Percentiles rank a stretch among this genome's conserved stretches.
Evolutionary conservation across 2,329 filamentous ascomycete genomes (phyloP).

Genomic region (Hymenoscyphus repandus): DNA sequence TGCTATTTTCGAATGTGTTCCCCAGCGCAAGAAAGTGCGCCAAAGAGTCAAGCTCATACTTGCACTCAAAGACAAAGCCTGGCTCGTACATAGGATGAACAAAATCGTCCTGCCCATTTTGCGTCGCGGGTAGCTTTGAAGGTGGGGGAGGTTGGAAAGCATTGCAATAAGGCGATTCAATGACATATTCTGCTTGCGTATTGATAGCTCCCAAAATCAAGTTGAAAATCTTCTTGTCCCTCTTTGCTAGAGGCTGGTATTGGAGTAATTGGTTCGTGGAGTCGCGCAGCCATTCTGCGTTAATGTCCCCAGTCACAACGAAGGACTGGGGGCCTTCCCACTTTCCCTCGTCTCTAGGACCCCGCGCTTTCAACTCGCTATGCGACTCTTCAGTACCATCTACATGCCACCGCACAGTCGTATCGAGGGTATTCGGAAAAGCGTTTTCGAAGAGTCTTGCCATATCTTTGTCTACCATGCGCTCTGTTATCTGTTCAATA

Average conservation of each 20-base stretch:
- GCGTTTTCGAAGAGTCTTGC: constrained; percentile 92
- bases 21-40: constrained; percentile 82
- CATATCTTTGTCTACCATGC: constrained; percentile 79
- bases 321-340: constrained; percentile 90
- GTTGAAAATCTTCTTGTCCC: constrained; percentile 70
- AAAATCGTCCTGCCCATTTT: constrained; percentile 75
- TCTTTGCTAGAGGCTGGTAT: constrained; percentile 79
- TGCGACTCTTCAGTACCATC: constrained; percentile 40
- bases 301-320: constrained; percentile 88
- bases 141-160: constrained; percentile 93
- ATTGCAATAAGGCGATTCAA: constrained; percentile 94
- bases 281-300: constrained; percentile 87
- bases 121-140: constrained; percentile 64
- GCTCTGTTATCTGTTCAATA: constrained; percentile 73
- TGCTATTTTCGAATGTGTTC: constrained; percentile 82
- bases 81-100: constrained; percentile 88
- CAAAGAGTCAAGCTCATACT: constrained; percentile 95
- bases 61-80: constrained; percentile 89
- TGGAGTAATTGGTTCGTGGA: constrained; percentile 90
- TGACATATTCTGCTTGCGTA: constrained; percentile 92
- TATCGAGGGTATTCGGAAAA: constrained; percentile 76
- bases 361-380: constrained; percentile 35
- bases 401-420: constrained; percentile 65
- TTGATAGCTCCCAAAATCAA: constrained; percentile 92
- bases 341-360: constrained; percentile 47